These are phyloP conservation scores for Jimgerdemannia flammicorona DNA, from an alignment of 192 early-diverging fungal genomes.

Conservation along the genomic window DNA sequence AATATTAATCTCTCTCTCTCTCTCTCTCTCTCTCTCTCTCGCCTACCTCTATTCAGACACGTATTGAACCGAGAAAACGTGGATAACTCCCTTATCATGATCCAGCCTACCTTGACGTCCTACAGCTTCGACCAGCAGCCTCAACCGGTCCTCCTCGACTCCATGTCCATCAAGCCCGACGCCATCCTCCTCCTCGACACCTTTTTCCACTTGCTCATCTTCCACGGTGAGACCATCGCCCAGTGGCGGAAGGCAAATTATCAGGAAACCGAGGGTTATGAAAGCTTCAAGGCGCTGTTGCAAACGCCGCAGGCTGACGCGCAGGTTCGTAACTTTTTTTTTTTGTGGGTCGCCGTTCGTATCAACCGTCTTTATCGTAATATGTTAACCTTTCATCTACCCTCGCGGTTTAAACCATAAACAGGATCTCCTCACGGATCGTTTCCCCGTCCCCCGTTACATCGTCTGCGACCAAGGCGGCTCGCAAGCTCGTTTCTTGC, in stretches of 20 bases:
- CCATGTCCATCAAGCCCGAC: constrained; percentile 96
- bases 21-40: neutral
- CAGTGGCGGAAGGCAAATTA: constrained; percentile 96
- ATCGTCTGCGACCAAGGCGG: constrained; percentile 96
- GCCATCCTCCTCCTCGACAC: constrained; percentile 92
- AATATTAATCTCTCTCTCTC: neutral
- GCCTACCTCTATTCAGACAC: constrained; percentile 59
- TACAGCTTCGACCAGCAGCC: constrained; percentile 85
- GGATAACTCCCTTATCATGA: constrained; percentile 98
- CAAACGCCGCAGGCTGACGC: constrained; percentile 89
- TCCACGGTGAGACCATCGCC: constrained; percentile 97
- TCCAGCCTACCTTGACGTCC: constrained; percentile 95
- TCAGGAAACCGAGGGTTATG: constrained; percentile 92
- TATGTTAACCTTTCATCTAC: neutral
- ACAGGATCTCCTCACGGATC: constrained; percentile 86
- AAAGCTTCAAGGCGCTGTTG: constrained; percentile 88
- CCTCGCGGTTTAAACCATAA: neutral
- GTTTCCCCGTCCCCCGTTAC: constrained; percentile 97
- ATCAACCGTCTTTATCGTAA: neutral
- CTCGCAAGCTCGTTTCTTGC: constrained; percentile 97
- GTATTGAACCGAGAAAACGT: constrained; percentile 93
- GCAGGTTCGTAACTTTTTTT: constrained; percentile 33
- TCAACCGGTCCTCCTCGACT: constrained; percentile 92
- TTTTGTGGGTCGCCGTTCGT: neutral
- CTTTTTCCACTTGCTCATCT: constrained; percentile 99